Evolutionary conservation across 2,329 filamentous ascomycete genomes (phyloP).

Genomic region (Claviceps sorghi): DNA sequence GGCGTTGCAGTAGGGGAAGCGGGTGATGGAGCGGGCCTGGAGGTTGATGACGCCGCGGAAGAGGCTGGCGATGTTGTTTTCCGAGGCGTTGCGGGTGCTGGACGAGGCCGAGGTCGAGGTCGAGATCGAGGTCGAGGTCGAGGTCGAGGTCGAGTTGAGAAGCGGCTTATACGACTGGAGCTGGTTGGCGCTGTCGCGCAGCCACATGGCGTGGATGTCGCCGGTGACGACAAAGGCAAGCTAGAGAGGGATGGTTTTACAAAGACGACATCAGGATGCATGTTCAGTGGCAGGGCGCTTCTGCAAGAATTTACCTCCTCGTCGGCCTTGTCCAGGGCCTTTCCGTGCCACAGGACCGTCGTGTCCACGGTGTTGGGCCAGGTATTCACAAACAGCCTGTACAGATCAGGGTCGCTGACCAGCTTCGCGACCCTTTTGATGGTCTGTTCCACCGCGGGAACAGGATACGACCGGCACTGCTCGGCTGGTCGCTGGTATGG

Average conservation of each 20-base stretch:
- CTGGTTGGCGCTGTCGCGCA: constrained; percentile 75
- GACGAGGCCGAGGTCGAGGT: not conserved
- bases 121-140: no score
- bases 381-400: constrained; percentile 54
- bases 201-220: constrained; percentile 87
- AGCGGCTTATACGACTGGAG: constrained; percentile 59
- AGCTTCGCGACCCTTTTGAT: constrained; percentile 52
- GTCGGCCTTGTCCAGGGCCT: constrained; percentile 36
- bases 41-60: constrained; percentile 66
- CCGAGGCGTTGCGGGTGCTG: not conserved
- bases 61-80: constrained; percentile 41
- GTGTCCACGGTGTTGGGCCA: constrained; percentile 67
- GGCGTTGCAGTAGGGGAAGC: constrained; percentile 76
- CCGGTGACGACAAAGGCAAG: constrained; percentile 74
- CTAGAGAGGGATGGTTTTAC: constrained; percentile 12
- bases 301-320: constrained; percentile 34
- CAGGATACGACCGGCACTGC: constrained; percentile 69
- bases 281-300: not conserved
- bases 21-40: constrained; percentile 55
- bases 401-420: constrained; percentile 64
- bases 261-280: not conserved
- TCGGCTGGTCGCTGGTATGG: constrained; percentile 65
- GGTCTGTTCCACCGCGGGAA: constrained; percentile 59
- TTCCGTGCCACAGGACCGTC: constrained; percentile 54
- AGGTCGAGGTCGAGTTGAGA: constrained; percentile 35